These are phyloP conservation scores for Agaricus subrufescens DNA, from an alignment of 768 basidiomycete genomes.

Conservation along the genomic window DNA sequence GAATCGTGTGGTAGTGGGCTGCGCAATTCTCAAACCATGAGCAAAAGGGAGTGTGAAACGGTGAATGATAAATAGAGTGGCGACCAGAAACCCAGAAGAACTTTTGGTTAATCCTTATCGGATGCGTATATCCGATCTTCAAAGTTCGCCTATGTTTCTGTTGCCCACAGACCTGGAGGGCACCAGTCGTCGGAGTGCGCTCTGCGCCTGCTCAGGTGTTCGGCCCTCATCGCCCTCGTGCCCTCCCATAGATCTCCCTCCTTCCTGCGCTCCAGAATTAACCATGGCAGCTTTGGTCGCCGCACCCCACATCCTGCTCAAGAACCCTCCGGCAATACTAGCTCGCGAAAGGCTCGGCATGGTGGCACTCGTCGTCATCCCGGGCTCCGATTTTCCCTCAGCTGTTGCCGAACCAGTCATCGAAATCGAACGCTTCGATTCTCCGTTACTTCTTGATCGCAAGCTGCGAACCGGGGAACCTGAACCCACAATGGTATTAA, in stretches of 20 bases:
- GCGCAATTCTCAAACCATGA: neutral
- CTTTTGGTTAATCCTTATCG: no score
- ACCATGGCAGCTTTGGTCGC: slow-evolving; percentile 23
- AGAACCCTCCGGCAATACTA: slow-evolving; percentile 42
- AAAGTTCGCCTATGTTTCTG: slow-evolving; percentile 2
- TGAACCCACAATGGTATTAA: slow-evolving; percentile 39
- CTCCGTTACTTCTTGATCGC: slow-evolving; percentile 8
- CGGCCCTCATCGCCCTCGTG: neutral
- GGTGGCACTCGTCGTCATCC: slow-evolving; percentile 25
- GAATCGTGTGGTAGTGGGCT: neutral
- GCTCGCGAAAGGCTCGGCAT: slow-evolving; percentile 26
- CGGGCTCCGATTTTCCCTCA: slow-evolving; percentile 19
- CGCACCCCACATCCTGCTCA: slow-evolving; percentile 74
- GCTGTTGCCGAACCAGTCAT: slow-evolving; percentile 18
- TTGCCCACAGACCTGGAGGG: slow-evolving; percentile 6
- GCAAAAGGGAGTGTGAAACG: neutral
- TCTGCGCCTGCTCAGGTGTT: slow-evolving; percentile 1
- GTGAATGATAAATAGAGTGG: slow-evolving; percentile 2
- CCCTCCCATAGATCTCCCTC: neutral
- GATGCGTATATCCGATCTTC: neutral
- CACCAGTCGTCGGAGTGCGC: slow-evolving; percentile 4
- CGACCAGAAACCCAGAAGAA: neutral
- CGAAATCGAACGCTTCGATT: slow-evolving; percentile 12
- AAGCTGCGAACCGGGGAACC: slow-evolving; percentile 10
- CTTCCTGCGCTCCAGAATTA: neutral